Conservation (phyloP, 2,329 filamentous ascomycete species). For the Fusarium luffae region DNA sequence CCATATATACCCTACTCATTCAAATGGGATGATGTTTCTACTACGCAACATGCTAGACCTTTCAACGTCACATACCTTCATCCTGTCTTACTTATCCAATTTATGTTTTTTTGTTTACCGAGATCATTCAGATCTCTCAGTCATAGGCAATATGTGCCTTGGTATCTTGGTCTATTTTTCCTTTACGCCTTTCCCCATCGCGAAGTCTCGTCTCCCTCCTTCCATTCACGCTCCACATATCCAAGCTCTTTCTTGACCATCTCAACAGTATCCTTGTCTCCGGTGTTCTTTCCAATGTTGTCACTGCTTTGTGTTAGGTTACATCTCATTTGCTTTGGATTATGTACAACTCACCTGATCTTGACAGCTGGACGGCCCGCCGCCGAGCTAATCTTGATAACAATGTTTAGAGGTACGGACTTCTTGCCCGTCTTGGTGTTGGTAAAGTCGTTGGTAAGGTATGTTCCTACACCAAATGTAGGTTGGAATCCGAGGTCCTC, state of each 20-base stretch:
- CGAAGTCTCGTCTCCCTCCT: conserved; percentile 82
- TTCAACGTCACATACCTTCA: not conserved
- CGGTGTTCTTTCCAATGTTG: conserved; percentile 94
- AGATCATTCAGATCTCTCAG: not conserved
- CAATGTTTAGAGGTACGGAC: conserved; percentile 93
- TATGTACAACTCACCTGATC: conserved; percentile 66
- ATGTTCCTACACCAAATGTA: conserved; percentile 94
- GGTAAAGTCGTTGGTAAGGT: conserved; percentile 94
- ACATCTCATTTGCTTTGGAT: not conserved
- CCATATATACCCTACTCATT: conserved; percentile 8
- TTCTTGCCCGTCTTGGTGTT: conserved; percentile 79
- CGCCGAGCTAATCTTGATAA: conserved; percentile 94
- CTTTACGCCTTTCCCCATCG: conserved; percentile 73
- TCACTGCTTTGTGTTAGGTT: conserved; percentile 59
- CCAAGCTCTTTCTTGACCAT: conserved; percentile 87
- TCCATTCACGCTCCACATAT: conserved; percentile 87
- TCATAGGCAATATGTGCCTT: conserved; percentile 12
- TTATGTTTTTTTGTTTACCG: not conserved
- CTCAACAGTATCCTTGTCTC: conserved; percentile 80
- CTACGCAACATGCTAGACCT: not conserved
- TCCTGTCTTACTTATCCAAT: not conserved
- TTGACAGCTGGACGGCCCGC: conserved; percentile 86
- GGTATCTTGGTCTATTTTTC: conserved; percentile 30
- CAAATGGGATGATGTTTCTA: not conserved
- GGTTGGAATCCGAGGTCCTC: conserved; percentile 85